Base-by-base conservation (phyloP, 139 green algal genomes). In the Micractinium sp. region DNA sequence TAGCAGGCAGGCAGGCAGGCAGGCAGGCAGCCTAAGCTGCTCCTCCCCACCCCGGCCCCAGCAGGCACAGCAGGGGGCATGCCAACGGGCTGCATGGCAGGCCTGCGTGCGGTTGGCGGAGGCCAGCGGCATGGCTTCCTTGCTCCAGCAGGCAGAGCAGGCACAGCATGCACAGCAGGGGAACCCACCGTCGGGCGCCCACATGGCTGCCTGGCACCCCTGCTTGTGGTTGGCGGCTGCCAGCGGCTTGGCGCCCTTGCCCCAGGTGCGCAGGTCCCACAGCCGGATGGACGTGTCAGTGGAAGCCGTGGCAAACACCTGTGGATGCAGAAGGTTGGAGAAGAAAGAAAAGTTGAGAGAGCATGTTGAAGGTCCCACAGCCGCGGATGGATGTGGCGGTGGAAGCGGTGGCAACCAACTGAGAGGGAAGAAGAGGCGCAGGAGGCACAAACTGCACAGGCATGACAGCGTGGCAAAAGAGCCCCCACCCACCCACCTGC, bases 131-230 rank as follows among this genome's bases (percentile, higher is more conserved):
- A 93, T 93, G 36, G 33, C 39, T 13, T 67, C 69, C 31, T 53
- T 53, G 19, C 38, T 33, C 36, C 83, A 96, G 23, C 22, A 73
- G 23, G 23, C 25, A 71, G 7, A 27, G 63, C 22, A 27, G 63
- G 63, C 31, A 90, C 41, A 61, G 66, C 12, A 60, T 78, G 71
- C 15, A 38, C 3, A 78, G 71, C 71, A 38, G 71, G 4, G 14
- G 71, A 22, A 18, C 80, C 1, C 56, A 92, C 94, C 95, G 66
- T 97, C 93, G 13, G 92, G 90, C 23, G 93, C 91, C 90, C 94
- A 97, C 83, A 92, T 94, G 0, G 94, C 95, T 25, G 82, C 92
- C 41, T 97, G 94, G 79, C 93, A 96, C 90, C 87, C 94, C 77
- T 94, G 89, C 20, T 13, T 29, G 88, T 97, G 95, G 2, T 22